Conservation (phyloP, 2,329 filamentous ascomycete genomes). For the Diaporthe aspalathi region DNA sequence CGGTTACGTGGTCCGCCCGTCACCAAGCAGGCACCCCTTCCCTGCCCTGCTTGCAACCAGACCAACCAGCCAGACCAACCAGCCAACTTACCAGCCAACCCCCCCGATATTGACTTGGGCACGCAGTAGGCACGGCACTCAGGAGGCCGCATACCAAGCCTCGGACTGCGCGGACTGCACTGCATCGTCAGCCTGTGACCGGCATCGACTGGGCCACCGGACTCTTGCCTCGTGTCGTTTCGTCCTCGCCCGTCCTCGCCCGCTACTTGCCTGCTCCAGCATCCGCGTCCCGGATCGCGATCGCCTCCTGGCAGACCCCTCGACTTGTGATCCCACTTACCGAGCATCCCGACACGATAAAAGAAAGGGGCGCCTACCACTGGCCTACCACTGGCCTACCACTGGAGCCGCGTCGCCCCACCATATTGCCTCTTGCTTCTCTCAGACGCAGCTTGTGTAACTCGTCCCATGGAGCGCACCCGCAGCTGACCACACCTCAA, state of each 20-base stretch:
- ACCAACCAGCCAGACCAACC: too few relatives aligned
- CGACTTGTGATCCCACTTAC: constrained; percentile 2
- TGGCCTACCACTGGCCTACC: neutral
- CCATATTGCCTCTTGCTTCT: neutral
- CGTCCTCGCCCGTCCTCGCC: too few relatives aligned
- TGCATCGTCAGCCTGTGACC: neutral
- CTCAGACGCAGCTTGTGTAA: constrained; percentile 4
- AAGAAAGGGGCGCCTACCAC: neutral
- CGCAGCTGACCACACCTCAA: constrained; percentile 14
- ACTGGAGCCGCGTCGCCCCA: neutral
- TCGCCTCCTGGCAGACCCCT: neutral
- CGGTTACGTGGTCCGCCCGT: constrained; percentile 26
- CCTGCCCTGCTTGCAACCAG: constrained; percentile 7
- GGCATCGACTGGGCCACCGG: neutral
- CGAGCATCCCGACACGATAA: constrained; percentile 7
- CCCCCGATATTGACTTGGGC: neutral
- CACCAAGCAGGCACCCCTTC: constrained; percentile 25
- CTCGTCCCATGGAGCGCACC: constrained; percentile 34
- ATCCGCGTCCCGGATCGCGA: constrained; percentile 7
- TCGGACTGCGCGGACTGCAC: constrained; percentile 7
- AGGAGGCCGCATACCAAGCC: neutral
- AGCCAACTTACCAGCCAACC: neutral
- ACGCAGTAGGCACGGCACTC: constrained; percentile 16
- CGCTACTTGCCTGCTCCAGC: neutral
- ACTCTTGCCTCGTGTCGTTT: neutral